Evolutionary conservation across 2,329 filamentous ascomycete genomes (phyloP).

Genomic region (Coniochaeta prunicola): DNA sequence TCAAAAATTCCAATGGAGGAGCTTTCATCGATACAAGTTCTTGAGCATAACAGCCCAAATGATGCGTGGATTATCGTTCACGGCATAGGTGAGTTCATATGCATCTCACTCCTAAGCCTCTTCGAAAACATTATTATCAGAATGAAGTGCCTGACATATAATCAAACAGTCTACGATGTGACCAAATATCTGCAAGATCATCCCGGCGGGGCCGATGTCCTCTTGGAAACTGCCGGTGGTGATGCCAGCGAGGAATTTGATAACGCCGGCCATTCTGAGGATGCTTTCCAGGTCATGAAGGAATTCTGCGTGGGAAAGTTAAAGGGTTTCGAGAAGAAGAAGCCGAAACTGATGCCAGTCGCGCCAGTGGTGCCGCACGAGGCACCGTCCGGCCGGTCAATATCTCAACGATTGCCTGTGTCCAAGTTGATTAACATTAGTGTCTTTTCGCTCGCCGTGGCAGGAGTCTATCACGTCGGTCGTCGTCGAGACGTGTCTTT

Average conservation of each 20-base stretch:
- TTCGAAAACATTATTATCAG: background rate
- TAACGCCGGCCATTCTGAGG: conserved; percentile 74
- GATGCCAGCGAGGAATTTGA: conserved; percentile 77
- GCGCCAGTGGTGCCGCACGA: background rate
- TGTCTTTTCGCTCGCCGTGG: background rate
- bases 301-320: conserved; percentile 20
- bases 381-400: background rate
- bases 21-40: conserved; percentile 29
- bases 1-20: background rate
- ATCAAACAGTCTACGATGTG: conserved; percentile 45
- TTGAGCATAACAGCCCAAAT: conserved; percentile 35
- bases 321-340: conserved; percentile 18
- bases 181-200: conserved; percentile 52
- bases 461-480: background rate
- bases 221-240: conserved; percentile 70
- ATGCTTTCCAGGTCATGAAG: conserved; percentile 35
- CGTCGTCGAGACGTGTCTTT: background rate
- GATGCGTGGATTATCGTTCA: conserved; percentile 51
- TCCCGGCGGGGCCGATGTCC: conserved; percentile 68
- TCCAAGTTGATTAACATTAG: background rate
- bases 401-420: background rate
- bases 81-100: conserved; percentile 35
- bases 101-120: background rate
- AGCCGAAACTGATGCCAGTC: conserved; percentile 5
- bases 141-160: background rate